Percentiles rank a stretch among this genome's conserved stretches.
phyloP scores from a whole-genome alignment of 176 grass and related monocot genomes.

The Oryza australiensis region DNA sequence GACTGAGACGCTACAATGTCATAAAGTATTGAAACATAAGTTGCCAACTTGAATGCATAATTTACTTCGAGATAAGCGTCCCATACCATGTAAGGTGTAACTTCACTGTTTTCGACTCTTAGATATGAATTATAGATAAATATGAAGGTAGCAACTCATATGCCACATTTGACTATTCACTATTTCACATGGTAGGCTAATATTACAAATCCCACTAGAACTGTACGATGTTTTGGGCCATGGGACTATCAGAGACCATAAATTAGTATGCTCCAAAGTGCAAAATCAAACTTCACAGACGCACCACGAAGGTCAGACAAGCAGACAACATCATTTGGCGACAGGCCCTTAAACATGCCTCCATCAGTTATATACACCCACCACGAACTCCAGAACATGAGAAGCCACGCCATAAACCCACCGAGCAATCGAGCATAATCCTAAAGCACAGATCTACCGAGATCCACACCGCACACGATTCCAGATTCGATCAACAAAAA shows the following conservation, averaged over 20 bases:
- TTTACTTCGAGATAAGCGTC: not conserved
- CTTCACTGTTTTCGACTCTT: not conserved
- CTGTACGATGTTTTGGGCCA: not conserved
- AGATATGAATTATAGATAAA: not conserved
- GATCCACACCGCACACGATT: not conserved
- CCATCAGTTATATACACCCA: not conserved
- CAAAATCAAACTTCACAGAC: not conserved
- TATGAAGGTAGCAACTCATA: not conserved
- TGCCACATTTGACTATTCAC: not conserved
- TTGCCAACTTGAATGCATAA: not conserved
- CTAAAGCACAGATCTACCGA: conserved; percentile 23
- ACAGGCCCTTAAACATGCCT: not conserved
- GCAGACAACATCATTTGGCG: no score
- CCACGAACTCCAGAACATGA: not conserved
- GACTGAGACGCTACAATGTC: not conserved
- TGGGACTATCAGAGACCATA: not conserved
- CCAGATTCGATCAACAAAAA: not conserved
- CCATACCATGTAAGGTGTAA: not conserved
- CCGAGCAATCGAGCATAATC: not conserved
- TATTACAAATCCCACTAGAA: not conserved
- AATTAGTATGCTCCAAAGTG: no score
- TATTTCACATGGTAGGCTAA: not conserved
- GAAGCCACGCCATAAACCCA: not conserved
- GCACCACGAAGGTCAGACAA: not conserved
- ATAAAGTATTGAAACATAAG: not conserved